Conservation (phyloP, 2,329 filamentous ascomycete genomes). For the Bipolaris victoriae region DNA sequence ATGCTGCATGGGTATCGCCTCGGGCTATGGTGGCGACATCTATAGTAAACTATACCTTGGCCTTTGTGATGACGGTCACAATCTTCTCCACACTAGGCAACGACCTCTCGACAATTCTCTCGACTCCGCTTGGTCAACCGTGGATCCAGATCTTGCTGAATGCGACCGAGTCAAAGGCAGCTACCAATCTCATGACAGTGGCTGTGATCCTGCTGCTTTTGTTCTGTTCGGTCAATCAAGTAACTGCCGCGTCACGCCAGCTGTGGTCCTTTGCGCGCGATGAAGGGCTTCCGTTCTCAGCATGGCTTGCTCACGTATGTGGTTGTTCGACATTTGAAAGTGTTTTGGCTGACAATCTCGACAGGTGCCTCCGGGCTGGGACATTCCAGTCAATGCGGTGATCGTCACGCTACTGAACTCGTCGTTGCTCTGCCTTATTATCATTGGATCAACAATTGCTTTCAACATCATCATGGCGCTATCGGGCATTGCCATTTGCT, state of each 20-base stretch:
- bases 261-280: conserved; percentile 37
- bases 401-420: conserved; percentile 18
- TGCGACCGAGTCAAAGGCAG: conserved; percentile 22
- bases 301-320: conserved; percentile 18
- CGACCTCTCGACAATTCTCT: conserved; percentile 1
- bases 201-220: neutral
- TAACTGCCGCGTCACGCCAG: conserved; percentile 28
- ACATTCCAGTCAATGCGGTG: conserved; percentile 32
- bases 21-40: conserved; percentile 45
- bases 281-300: conserved; percentile 27
- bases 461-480: conserved; percentile 25
- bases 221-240: conserved; percentile 4
- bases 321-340: too few relatives aligned
- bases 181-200: conserved; percentile 24
- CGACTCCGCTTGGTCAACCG: conserved; percentile 19
- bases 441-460: conserved; percentile 30
- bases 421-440: conserved; percentile 28
- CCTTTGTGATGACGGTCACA: conserved; percentile 35
- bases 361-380: conserved; percentile 16
- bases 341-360: neutral
- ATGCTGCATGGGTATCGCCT: conserved; percentile 33
- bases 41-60: conserved; percentile 43
- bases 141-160: conserved; percentile 28
- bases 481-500: conserved; percentile 3
- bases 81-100: conserved; percentile 8